Conservation (phyloP, 345 rosid genomes). For the Pugionium dolabratum region DNA sequence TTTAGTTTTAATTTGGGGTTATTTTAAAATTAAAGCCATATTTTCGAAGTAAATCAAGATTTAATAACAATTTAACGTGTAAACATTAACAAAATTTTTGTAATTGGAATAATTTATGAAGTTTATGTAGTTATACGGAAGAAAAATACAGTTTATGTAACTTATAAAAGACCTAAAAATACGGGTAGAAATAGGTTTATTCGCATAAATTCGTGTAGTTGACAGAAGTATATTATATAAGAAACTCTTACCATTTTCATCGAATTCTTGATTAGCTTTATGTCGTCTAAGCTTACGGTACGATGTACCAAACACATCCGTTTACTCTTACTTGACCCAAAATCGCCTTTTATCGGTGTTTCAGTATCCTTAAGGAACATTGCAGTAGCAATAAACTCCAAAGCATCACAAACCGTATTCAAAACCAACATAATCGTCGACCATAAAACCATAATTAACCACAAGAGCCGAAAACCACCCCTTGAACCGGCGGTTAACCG, state of each 20-base stretch:
- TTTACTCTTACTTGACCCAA: constrained; percentile 16
- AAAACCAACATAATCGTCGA: constrained; percentile 40
- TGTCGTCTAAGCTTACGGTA: constrained; percentile 56
- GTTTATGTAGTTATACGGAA: too few relatives aligned
- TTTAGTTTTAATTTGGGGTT: too few relatives aligned
- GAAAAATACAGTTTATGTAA: too few relatives aligned
- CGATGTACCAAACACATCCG: constrained; percentile 50
- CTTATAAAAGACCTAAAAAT: too few relatives aligned
- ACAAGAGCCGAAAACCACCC: constrained; percentile 35
- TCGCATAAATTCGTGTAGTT: too few relatives aligned
- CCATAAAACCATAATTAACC: constrained; percentile 52
- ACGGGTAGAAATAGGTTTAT: too few relatives aligned
- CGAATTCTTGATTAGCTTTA: constrained; percentile 45
- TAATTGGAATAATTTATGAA: too few relatives aligned
- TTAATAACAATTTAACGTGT: too few relatives aligned
- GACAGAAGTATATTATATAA: too few relatives aligned
- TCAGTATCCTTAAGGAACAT: constrained; percentile 52
- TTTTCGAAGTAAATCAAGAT: too few relatives aligned
- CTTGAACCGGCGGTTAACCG: constrained; percentile 11
- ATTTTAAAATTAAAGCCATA: too few relatives aligned
- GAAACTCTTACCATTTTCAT: constrained; percentile 45
- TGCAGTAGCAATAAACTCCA: constrained; percentile 47
- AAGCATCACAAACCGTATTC: constrained; percentile 57
- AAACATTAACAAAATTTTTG: too few relatives aligned
- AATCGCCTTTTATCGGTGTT: constrained; percentile 55